Conservation (phyloP, 441 rosid species). For the Syzygium malaccense region DNA sequence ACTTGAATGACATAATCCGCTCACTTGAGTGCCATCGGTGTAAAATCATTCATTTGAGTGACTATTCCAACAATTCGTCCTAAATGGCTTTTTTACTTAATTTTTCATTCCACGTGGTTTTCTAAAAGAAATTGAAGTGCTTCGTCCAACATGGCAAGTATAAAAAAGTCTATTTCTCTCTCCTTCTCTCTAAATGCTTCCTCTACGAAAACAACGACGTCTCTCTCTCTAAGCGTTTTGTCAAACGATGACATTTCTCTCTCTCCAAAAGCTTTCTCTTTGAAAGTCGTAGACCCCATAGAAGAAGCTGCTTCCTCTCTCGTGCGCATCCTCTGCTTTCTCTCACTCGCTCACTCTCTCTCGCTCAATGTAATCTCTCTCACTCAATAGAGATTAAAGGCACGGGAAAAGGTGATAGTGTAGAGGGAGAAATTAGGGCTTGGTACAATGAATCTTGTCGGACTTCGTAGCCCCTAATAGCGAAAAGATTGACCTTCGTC, state of each 20-base stretch:
- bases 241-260: neutral
- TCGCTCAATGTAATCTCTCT: neutral
- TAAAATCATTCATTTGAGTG: neutral
- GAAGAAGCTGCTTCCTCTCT: neutral
- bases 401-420: neutral
- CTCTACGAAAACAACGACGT: neutral
- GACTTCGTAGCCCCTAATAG: neutral
- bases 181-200: neutral
- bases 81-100: neutral
- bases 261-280: neutral
- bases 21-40: fast-evolving
- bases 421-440: neutral
- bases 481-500: neutral
- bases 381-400: neutral
- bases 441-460: neutral
- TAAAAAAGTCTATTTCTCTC: neutral
- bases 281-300: neutral
- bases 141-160: neutral
- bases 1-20: neutral
- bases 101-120: neutral
- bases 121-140: neutral
- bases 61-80: neutral
- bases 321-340: neutral
- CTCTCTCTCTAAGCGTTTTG: neutral
- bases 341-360: neutral